Evolutionary conservation across 2,329 filamentous ascomycete species (phyloP), one percentile per base, ranked within the genome.

Genomic region (Fusarium sp.): DNA sequence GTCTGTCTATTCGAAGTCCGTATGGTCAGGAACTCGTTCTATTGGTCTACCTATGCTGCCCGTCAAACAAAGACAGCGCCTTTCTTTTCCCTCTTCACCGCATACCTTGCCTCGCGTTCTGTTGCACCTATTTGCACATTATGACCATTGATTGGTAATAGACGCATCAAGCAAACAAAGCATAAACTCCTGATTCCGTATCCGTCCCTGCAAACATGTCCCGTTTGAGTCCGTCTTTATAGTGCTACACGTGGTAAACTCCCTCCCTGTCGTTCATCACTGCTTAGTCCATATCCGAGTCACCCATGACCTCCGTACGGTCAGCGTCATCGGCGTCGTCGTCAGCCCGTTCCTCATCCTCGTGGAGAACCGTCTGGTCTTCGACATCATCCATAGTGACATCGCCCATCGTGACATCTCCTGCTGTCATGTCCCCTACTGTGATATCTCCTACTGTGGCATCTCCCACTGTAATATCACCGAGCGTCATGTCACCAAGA

Each of bases 361-460:
- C 86, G 7, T 76, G 72, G 45, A 82, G 69, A 25, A 77, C 79
- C 18, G 81, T 82, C 65, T 83, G 79, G 42, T 86, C 88, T 38
- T 89, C 88, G 76, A 88, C 86, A 31, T 91, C 89, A 64, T 89
- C 89, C 68, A 90, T 84, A 54, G 82, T 82, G 40, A 86, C 79
- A 38, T 88, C 86, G 40, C 73, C 77, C 76, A 79, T 77, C n/a
- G 75, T 78, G 29, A 79, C 61, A 27, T 79, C 77, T 25, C 77
- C 77, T 16, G 70, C 67, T 56, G 70, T 68, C 65, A 79, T 70
- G 86, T 86, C 76, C 36, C 76, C 76, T 36, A 76, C 66, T 20
- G 76, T 78, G 14, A 78, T 61, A 29, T 78, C 76, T 5, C 75
- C 89, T 54, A 90, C 82, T 45, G 82, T 82, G 45, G 85, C 79